phyloP scores from a whole-genome alignment of 192 early-diverging fungal species.

The Backusella australiensis region DNA sequence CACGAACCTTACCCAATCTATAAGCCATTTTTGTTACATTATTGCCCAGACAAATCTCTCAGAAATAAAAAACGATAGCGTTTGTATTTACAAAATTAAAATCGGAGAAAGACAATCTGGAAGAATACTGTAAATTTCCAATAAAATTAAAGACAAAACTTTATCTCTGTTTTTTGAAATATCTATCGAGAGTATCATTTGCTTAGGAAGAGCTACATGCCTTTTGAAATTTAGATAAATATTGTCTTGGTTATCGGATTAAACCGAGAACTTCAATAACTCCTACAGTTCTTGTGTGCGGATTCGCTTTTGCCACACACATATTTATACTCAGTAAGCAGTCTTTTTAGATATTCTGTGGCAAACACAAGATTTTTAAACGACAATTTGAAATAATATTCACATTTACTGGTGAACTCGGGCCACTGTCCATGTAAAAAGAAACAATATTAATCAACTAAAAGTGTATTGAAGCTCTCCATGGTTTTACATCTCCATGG shows the following conservation, averaged over 20 bases:
- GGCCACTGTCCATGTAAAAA: no score
- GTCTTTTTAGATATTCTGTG: background rate
- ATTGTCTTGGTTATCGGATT: background rate
- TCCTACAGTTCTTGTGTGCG: background rate
- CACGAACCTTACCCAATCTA: background rate
- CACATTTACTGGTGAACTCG: background rate
- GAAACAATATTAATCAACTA: no score
- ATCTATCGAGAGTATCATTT: no score
- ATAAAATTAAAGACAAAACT: background rate
- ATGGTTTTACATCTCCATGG: no score
- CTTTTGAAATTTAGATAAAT: background rate
- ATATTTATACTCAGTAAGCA: background rate
- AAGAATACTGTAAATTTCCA: background rate
- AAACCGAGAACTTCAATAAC: background rate
- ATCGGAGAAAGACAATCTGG: background rate
- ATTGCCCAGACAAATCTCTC: background rate
- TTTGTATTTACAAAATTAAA: background rate
- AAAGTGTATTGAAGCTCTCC: no score
- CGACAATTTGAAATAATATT: background rate
- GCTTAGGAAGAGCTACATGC: background rate
- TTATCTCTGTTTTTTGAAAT: background rate
- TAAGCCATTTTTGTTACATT: background rate
- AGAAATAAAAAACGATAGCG: background rate
- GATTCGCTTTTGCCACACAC: background rate
- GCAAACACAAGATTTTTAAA: background rate